phyloP scores from a whole-genome alignment of 163 green algal species.

The Prototheca cutis region DNA sequence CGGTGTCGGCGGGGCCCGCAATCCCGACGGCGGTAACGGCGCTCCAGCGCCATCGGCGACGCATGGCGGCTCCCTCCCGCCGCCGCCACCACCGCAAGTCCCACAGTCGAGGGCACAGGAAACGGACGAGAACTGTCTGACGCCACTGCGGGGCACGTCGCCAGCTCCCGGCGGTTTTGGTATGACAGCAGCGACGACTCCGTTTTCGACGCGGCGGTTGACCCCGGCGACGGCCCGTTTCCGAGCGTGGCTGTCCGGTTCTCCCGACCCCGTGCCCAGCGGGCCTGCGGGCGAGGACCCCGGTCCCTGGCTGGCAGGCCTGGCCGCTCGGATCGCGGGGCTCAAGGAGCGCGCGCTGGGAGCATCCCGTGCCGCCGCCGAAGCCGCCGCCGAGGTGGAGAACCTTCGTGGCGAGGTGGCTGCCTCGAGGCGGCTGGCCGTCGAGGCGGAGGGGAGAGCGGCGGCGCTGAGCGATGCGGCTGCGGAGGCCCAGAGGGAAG shows the following conservation, averaged over 20 bases:
- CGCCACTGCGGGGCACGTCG: no score
- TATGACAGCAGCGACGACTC: not conserved
- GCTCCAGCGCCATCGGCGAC: no score
- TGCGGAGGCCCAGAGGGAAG: no score
- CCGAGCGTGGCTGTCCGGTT: not conserved
- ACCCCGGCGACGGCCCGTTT: not conserved
- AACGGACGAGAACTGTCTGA: no score
- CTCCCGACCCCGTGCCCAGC: not conserved
- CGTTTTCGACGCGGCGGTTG: not conserved
- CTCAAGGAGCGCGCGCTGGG: constrained; percentile 2
- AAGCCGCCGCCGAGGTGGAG: not conserved
- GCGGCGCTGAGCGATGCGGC: no score
- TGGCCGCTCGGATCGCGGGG: not conserved
- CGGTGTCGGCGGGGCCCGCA: no score
- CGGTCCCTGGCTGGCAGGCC: not conserved
- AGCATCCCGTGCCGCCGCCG: not conserved
- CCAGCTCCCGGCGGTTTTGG: not conserved
- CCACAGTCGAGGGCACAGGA: no score
- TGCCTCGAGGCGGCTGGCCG: no score
- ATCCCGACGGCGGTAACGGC: no score
- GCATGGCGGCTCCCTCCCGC: no score
- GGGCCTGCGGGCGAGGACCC: not conserved
- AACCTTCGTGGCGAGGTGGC: not conserved
- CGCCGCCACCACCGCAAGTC: no score
- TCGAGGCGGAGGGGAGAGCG: no score